These are phyloP conservation scores for Yamadazyma phyllophila DNA, from an alignment of 805 yeast genomes.

Conservation along the genomic window DNA sequence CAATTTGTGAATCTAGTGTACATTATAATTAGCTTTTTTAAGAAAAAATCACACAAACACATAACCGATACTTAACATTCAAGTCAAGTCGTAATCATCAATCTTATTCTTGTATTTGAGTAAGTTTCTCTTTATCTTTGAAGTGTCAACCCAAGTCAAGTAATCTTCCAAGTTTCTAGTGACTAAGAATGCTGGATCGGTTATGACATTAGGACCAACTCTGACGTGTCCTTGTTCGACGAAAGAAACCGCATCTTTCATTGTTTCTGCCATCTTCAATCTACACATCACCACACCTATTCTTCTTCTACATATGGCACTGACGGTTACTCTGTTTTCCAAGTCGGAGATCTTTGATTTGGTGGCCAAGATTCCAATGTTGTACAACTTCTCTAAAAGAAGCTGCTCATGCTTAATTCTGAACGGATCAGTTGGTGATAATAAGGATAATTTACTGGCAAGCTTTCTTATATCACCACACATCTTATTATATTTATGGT, in stretches of 20 bases:
- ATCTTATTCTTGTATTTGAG: constrained; percentile 77
- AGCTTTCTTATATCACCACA: constrained; percentile 90
- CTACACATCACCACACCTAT: constrained; percentile 94
- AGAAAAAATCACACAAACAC: not conserved
- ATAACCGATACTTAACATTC: not conserved
- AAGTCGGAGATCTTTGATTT: constrained; percentile 86
- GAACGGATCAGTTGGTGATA: constrained; percentile 85
- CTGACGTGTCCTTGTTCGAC: constrained; percentile 97
- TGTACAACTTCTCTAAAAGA: constrained; percentile 79
- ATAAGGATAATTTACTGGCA: constrained; percentile 78
- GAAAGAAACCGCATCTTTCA: constrained; percentile 85
- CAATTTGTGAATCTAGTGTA: constrained; percentile 7
- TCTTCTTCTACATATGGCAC: constrained; percentile 89
- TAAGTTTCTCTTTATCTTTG: constrained; percentile 88
- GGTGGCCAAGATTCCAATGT: constrained; percentile 87
- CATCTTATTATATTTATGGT: constrained; percentile 86
- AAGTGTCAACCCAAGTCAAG: constrained; percentile 95
- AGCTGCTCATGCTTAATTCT: constrained; percentile 86
- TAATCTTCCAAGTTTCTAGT: constrained; percentile 95
- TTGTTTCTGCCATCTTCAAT: constrained; percentile 86
- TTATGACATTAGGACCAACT: constrained; percentile 92
- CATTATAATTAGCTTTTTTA: constrained; percentile 1
- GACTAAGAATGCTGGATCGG: constrained; percentile 93
- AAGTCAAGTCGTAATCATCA: constrained; percentile 59
- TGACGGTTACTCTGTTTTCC: constrained; percentile 88